phyloP scores from a whole-genome alignment of 2,329 filamentous ascomycete species.

The Verticillium nubilum region DNA sequence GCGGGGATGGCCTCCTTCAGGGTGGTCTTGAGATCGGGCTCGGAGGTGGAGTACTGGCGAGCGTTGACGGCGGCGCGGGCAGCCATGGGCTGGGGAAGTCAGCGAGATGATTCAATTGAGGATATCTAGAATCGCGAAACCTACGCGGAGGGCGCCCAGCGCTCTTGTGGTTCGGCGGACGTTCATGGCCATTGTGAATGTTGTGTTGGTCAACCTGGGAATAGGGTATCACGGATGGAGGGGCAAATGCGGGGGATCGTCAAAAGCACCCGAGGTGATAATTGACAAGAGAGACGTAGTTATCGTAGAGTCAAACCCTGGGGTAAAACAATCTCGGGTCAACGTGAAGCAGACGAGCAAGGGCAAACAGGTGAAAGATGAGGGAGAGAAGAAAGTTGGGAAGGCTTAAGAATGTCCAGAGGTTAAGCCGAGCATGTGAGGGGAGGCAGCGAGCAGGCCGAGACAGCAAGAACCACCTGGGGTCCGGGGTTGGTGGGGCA shows the following conservation, averaged over 20 bases:
- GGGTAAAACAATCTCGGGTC: conserved; percentile 1
- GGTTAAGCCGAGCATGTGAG: neutral
- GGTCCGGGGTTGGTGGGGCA: conserved; percentile 6
- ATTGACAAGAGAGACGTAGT: neutral
- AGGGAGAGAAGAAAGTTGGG: neutral
- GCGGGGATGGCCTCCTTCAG: conserved; percentile 80
- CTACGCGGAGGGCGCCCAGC: conserved; percentile 59
- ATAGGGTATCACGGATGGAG: neutral
- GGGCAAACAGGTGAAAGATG: neutral
- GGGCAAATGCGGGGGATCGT: neutral
- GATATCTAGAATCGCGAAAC: conserved; percentile 12
- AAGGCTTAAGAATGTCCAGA: neutral
- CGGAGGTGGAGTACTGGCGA: conserved; percentile 62
- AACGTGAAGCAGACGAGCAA: conserved; percentile 1
- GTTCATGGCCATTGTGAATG: conserved; percentile 56
- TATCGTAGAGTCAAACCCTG: neutral
- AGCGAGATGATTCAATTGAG: neutral
- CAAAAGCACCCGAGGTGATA: neutral
- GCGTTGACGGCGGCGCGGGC: conserved; percentile 20
- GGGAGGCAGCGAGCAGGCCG: conserved; percentile 4
- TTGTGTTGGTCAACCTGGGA: conserved; percentile 2
- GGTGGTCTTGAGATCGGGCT: conserved; percentile 85
- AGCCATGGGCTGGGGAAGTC: conserved; percentile 9
- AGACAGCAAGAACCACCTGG: conserved; percentile 3
- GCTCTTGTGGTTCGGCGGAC: conserved; percentile 57